Percentiles rank a stretch among this genome's conserved stretches.
Conservation (phyloP, 2,329 filamentous ascomycete species). For the Chrysoporthe puriensis region DNA sequence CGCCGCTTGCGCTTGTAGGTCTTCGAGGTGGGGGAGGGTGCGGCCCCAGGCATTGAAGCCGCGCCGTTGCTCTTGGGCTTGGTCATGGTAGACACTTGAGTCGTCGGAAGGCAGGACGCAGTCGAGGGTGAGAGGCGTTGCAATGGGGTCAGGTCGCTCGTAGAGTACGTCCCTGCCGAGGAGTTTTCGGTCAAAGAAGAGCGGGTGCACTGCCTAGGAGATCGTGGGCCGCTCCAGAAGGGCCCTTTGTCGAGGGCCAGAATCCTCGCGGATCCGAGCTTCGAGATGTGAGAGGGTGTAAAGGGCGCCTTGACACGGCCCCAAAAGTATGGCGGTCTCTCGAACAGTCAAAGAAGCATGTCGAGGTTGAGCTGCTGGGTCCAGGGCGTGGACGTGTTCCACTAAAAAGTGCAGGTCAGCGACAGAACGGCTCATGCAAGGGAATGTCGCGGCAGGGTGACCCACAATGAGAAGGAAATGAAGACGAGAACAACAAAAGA, state of each 20-base stretch:
- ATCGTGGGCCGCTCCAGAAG: not conserved
- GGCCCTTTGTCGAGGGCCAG: not conserved
- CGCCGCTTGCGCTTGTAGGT: conserved; percentile 52
- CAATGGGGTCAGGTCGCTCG: not conserved
- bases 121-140: conserved; percentile 7
- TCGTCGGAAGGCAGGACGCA: conserved; percentile 21
- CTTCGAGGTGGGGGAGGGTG: conserved; percentile 18
- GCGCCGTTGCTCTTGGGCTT: conserved; percentile 15
- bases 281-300: not conserved
- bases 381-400: conserved; percentile 13
- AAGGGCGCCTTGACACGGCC: not conserved
- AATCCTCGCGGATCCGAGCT: not conserved
- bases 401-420: conserved; percentile 15
- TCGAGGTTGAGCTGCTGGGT: not conserved
- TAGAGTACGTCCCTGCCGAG: conserved; percentile 6
- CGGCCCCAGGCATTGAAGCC: conserved; percentile 4
- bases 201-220: not conserved
- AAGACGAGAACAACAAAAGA: conserved; percentile 3
- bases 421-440: not conserved
- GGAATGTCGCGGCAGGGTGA: not conserved
- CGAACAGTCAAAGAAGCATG: conserved; percentile 11
- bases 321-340: conserved; percentile 3
- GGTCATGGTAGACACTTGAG: conserved; percentile 21
- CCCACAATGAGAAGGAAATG: not conserved
- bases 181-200: conserved; percentile 12